phyloP scores from a whole-genome alignment of 2,329 filamentous ascomycete species.

The Magnaporthiopsis poae region DNA sequence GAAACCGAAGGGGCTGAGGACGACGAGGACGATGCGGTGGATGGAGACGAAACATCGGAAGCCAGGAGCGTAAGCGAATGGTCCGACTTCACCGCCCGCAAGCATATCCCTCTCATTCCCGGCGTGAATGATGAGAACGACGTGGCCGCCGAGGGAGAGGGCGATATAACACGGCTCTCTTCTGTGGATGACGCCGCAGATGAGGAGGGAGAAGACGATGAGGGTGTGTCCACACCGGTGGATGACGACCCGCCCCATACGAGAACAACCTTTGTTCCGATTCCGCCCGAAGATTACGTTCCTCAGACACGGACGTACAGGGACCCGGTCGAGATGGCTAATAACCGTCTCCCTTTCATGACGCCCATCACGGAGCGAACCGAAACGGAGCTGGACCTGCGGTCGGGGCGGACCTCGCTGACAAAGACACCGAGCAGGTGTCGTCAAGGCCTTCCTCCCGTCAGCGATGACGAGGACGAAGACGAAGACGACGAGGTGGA shows the following conservation, averaged over 20 bases:
- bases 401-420: background rate
- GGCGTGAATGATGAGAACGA: conserved; percentile 26
- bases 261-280: conserved; percentile 62
- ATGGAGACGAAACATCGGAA: conserved; percentile 42
- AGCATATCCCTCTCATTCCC: conserved; percentile 49
- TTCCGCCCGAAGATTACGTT: conserved; percentile 79
- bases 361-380: conserved; percentile 95
- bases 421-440: conserved; percentile 66
- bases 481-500: conserved; percentile 23
- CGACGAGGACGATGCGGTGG: conserved; percentile 29
- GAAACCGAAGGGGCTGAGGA: conserved; percentile 29
- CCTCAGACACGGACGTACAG: conserved; percentile 70
- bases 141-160: conserved; percentile 18
- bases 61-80: conserved; percentile 66
- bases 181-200: background rate
- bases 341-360: conserved; percentile 94
- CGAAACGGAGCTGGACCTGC: conserved; percentile 44
- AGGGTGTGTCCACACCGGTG: conserved; percentile 16
- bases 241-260: conserved; percentile 32
- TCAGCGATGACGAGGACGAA: conserved; percentile 20
- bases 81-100: conserved; percentile 75
- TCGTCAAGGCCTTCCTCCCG: conserved; percentile 12
- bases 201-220: conserved; percentile 22
- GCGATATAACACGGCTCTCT: conserved; percentile 13
- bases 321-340: conserved; percentile 68